These are phyloP conservation scores for Geotrichum restrictum DNA, from an alignment of 1,139 yeast species.

Conservation along the genomic window DNA sequence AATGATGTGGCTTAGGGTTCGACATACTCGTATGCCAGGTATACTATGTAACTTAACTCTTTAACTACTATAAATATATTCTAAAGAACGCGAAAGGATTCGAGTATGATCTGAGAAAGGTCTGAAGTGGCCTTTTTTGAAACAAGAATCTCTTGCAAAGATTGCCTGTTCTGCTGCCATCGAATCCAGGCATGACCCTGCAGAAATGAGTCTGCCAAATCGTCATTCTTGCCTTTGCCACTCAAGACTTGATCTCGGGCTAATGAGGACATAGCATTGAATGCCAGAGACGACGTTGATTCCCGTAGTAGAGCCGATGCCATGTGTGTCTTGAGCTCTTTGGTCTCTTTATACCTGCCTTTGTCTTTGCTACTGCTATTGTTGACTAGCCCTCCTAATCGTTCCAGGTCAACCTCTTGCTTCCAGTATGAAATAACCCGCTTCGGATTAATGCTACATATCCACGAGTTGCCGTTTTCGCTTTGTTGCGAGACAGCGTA, in stretches of 20 bases:
- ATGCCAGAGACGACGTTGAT: not conserved
- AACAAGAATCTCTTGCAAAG: constrained; percentile 20
- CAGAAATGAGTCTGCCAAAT: constrained; percentile 54
- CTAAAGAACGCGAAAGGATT: no score
- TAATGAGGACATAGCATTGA: not conserved
- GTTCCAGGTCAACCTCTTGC: not conserved
- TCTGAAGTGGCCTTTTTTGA: not conserved
- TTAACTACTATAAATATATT: no score
- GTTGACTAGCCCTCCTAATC: not conserved
- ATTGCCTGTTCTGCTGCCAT: constrained; percentile 42
- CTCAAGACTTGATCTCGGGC: constrained; percentile 1
- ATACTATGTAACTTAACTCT: no score
- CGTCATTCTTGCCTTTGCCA: constrained; percentile 50
- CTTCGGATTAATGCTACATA: constrained; percentile 19
- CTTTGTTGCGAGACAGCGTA: constrained; percentile 5
- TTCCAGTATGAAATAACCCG: constrained; percentile 16
- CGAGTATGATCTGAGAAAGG: no score
- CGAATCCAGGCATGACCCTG: constrained; percentile 54
- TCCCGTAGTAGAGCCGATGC: not conserved
- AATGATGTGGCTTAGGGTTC: no score
- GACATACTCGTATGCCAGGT: no score
- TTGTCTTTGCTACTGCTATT: not conserved
- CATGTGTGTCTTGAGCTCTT: constrained; percentile 6
- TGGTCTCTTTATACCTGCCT: constrained; percentile 12
- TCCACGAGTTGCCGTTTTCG: constrained; percentile 1